phyloP scores from a whole-genome alignment of 78 protist species.

The Dictyostelium firmibasis region DNA sequence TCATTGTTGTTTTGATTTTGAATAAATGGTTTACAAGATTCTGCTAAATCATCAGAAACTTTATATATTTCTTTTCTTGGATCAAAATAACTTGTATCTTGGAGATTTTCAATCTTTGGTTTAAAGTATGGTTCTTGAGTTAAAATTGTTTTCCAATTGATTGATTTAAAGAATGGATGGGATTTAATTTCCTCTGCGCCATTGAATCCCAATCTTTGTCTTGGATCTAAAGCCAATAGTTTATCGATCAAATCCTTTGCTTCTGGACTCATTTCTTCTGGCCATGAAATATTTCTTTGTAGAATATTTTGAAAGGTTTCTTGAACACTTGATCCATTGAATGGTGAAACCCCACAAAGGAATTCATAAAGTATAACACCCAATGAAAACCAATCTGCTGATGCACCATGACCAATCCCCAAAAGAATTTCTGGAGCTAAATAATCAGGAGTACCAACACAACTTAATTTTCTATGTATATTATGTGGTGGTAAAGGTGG shows the following conservation, averaged over 20 bases:
- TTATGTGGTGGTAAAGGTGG: slow-evolving; percentile 31
- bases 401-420: slow-evolving; percentile 86
- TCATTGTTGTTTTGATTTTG: background rate
- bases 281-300: slow-evolving; percentile 66
- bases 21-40: background rate
- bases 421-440: slow-evolving; percentile 96
- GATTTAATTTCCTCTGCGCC: slow-evolving; percentile 80
- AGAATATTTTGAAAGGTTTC: slow-evolving; percentile 83
- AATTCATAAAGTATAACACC: slow-evolving; percentile 82
- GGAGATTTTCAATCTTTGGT: slow-evolving; percentile 52
- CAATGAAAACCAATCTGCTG: slow-evolving; percentile 84
- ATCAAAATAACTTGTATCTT: slow-evolving; percentile 81
- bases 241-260: slow-evolving; percentile 72
- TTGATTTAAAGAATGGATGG: slow-evolving; percentile 83
- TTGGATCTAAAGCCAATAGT: slow-evolving; percentile 71
- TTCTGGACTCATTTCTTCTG: slow-evolving; percentile 44
- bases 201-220: slow-evolving; percentile 67
- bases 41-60: slow-evolving; percentile 34
- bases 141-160: slow-evolving; percentile 81
- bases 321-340: slow-evolving; percentile 75
- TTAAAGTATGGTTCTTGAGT: slow-evolving; percentile 65
- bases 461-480: slow-evolving; percentile 58
- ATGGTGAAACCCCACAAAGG: slow-evolving; percentile 76
- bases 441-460: slow-evolving; percentile 98
- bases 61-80: slow-evolving; percentile 64